Percentiles rank a stretch among this genome's conserved stretches.
Conservation (phyloP, 257 asterid genomes). For the Thymus mandschuricus region DNA sequence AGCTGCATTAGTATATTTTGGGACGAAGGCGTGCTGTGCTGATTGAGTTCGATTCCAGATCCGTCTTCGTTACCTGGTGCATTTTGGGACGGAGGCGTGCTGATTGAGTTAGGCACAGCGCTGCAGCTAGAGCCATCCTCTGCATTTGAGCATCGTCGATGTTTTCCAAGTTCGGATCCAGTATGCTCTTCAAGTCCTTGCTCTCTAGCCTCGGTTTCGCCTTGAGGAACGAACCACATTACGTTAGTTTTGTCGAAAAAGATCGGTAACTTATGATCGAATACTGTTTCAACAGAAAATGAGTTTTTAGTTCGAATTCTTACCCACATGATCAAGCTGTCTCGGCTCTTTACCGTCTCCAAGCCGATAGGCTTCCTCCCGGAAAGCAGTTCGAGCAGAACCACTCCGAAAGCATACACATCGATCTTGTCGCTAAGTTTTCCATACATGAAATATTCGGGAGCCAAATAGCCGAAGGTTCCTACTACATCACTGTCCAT, state of each 20-base stretch:
- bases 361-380: conserved; percentile 83
- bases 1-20: background rate
- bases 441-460: conserved; percentile 97
- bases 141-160: conserved; percentile 60
- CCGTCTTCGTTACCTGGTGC: conserved; percentile 53
- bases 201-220: conserved; percentile 77
- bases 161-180: conserved; percentile 65
- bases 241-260: background rate
- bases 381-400: conserved; percentile 81
- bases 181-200: conserved; percentile 56
- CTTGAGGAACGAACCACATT: conserved; percentile 32
- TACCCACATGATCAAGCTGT: conserved; percentile 96
- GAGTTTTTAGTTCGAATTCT: conserved; percentile 34
- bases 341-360: conserved; percentile 66
- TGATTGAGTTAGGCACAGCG: conserved; percentile 80
- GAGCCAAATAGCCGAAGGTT: conserved; percentile 97
- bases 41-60: conserved; percentile 3
- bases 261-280: no score
- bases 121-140: conserved; percentile 76
- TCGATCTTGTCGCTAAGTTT: conserved; percentile 94
- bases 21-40: background rate
- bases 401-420: conserved; percentile 94
- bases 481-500: conserved; percentile 85
- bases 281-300: background rate
- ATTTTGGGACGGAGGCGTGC: conserved; percentile 84